phyloP scores from a whole-genome alignment of 75 land plant species.

The Cryptomeria japonica region DNA sequence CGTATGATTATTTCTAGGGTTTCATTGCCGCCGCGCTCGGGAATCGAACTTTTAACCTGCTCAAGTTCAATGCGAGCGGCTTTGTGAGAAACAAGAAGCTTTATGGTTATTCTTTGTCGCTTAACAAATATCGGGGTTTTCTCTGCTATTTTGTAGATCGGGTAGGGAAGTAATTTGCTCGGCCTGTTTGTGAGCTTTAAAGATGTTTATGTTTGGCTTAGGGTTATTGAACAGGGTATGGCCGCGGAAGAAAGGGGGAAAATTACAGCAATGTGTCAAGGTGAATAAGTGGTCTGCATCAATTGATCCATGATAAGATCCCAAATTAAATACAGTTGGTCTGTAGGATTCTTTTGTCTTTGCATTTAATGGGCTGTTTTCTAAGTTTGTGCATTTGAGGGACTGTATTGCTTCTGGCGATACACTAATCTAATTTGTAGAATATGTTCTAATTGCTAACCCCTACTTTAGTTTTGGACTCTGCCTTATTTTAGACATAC shows the following conservation, averaged over 20 bases:
- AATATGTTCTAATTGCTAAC: no score
- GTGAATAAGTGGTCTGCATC: no score
- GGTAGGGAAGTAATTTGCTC: constrained; percentile 76
- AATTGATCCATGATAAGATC: no score
- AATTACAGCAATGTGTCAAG: constrained; percentile 28
- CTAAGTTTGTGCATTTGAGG: no score
- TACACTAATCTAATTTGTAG: no score
- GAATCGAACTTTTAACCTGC: constrained; percentile 46
- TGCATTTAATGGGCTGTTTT: no score
- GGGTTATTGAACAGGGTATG: constrained; percentile 63
- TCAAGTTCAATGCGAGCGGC: constrained; percentile 51
- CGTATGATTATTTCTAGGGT: constrained; percentile 63
- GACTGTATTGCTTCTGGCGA: no score
- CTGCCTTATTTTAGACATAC: no score
- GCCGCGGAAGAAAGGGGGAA: constrained; percentile 69
- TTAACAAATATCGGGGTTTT: constrained; percentile 34
- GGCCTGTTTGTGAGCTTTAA: constrained; percentile 84
- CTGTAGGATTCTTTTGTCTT: no score
- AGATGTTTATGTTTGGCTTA: constrained; percentile 81
- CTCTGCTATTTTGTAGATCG: constrained; percentile 82
- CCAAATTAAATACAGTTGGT: no score
- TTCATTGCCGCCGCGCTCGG: constrained; percentile 56
- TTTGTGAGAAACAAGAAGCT: constrained; percentile 70
- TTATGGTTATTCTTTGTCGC: constrained; percentile 74
- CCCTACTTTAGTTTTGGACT: no score